Evolutionary conservation across 805 yeast species (phyloP), one percentile per base, ranked within the genome.

Genomic region (Hanseniaspora nectarophila): DNA sequence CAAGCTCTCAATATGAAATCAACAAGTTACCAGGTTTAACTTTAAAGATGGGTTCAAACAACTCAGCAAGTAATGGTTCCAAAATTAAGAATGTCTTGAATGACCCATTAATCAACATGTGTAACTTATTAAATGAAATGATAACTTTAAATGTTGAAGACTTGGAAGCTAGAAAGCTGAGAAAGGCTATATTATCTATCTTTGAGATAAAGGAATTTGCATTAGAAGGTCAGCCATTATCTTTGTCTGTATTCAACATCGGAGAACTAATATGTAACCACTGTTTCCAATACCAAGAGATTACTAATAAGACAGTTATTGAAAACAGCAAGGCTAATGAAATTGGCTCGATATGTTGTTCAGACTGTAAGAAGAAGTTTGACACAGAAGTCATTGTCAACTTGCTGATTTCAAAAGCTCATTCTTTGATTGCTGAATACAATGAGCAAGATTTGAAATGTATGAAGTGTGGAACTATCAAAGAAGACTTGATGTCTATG

Each of bases 181-280:
- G 96, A 53, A 80, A 84, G 56, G 88, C 83, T 52, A 67, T 94
- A 55, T 71, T 92, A 34, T 72, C 75, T 2, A 65, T 84, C 5
- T 77, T 94, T 58, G 95, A 88, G 29, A 75, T 89, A 37, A 79
- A 82, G 55, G 98, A 92, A 62, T 92, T 92, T 67, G 80, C 86
- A 56, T 75, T 75, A 3, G 85, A 80, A 54, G 85, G 53, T 8
- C 90, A 1, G 70, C 70, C 16, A 89, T 88, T 66, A 67, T 64
- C 38, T 79, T 87, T 61, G 96, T 96, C 15, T 76, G 92, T 47
- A 71, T 85, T 0, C 75, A 85, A 0, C 33, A 65, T 92, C 4
- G 75, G 81, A 1, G 82, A 81, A 42, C 74, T 88, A 5, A 70
- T 83, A 5, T 92, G 99, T 68, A 82, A 78, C 55, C 75, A 81